Base-by-base conservation (phyloP, 257 asterid genomes). In the Solanum neorickii region DNA sequence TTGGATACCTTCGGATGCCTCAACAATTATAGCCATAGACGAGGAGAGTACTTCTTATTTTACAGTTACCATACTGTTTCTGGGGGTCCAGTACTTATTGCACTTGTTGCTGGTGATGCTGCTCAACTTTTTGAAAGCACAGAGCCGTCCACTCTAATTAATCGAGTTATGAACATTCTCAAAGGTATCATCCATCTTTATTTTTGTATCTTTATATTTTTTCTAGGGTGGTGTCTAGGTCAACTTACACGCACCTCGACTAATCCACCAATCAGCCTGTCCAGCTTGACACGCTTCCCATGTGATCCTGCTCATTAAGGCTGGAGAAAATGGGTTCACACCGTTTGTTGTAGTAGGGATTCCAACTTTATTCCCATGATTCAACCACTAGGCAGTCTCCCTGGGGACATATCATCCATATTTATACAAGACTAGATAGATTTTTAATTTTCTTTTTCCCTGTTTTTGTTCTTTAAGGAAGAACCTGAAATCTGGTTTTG, bases 51-150 rank as follows among this genome's bases (percentile, higher is more conserved):
- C 86, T 95, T 95, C 86, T 89, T 95, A 69, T 95, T 95, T 90
- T 94, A 95, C 89, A 88, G 98, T 91, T 95, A 95, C 90, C 98
- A 95, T 89, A 95, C 96, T 21, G 98, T 95, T 85, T 93, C 98
- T 27, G 98, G 98, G 83, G 98, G 98, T 76, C 93, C 98, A 3
- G 94, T 93, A 21, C 98, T 94, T 80, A 93, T 94, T 88, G 97
- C 96, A 9, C 90, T 95, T 86, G 97, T 95, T 87, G 98, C 98
- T 29, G 98, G 98, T 69, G 96, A 93, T 72, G 98, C 98, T 88
- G 98, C 98, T 3, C 91, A 89, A 82, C 82, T 88, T 73, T 94
- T 95, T 88, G 98, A 95, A 93, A 29, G 60, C 73, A 86, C 94
- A 59, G 93, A 92, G 66, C 94, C 96, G 0, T 82, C 92, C 88